phyloP scores from a whole-genome alignment of 2,329 filamentous ascomycete species.

The Fusarium udum region DNA sequence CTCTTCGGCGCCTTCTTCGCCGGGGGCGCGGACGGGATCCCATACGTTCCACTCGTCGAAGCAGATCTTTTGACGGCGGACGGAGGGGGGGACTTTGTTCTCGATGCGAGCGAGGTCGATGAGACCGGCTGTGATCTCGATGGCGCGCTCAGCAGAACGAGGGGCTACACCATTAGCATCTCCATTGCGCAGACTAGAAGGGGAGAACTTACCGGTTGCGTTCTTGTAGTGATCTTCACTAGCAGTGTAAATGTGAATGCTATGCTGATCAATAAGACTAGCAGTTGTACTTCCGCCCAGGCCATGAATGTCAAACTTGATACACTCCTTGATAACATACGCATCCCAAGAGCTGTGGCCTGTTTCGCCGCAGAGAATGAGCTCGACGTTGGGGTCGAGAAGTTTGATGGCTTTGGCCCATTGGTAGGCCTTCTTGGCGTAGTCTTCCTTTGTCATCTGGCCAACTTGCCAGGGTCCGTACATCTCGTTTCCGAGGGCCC shows the following conservation, averaged over 20 bases:
- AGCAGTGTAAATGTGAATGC: conserved; percentile 81
- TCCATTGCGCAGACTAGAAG: accelerated
- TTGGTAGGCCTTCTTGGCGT: conserved; percentile 73
- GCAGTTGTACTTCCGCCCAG: conserved; percentile 47
- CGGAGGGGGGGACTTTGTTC: conserved; percentile 66
- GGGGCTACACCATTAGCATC: conserved; percentile 58
- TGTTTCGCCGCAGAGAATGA: conserved; percentile 80
- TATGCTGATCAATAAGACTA: conserved; percentile 78
- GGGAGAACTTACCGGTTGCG: conserved; percentile 53
- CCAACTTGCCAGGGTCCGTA: conserved; percentile 75
- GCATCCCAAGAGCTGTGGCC: conserved; percentile 77
- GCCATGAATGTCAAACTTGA: conserved; percentile 53
- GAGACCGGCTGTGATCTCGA: conserved; percentile 72
- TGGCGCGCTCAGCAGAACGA: conserved; percentile 75
- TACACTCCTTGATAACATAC: conserved; percentile 75
- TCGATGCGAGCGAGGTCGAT: conserved; percentile 80
- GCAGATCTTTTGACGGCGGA: conserved; percentile 76
- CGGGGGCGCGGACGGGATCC: conserved; percentile 76
- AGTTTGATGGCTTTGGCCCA: conserved; percentile 78
- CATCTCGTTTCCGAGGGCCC: conserved; percentile 82
- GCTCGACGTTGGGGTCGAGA: conserved; percentile 72
- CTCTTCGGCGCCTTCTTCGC: conserved; percentile 77
- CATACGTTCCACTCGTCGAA: conserved; percentile 90
- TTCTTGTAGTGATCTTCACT: conserved; percentile 59
- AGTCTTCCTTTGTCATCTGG: conserved; percentile 75